Evolutionary conservation across 176 grass and related monocot species (phyloP).

Genomic region (sorghum (Sorghum bicolor)): Sorghum_bicolor_NCBIv3 NC_012872.2:9917501-9918000

Average conservation of each 20-base stretch:
- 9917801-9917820: background rate
- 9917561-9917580: background rate
- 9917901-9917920: background rate
- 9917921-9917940: background rate
- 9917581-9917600: background rate
- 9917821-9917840: background rate
- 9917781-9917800: background rate
- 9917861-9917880: background rate
- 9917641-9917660: background rate
- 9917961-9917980: background rate
- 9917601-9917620: background rate
- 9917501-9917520: background rate
- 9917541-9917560: slow-evolving; percentile 1
- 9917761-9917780: background rate
- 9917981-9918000: background rate
- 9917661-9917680: background rate
- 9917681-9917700: background rate
- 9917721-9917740: background rate
- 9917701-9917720: background rate
- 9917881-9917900: background rate
- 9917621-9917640: background rate
- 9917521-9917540: background rate
- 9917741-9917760: background rate
- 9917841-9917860: background rate
- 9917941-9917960: background rate